Evolutionary conservation across 2,329 filamentous ascomycete species (phyloP), one percentile per base, ranked within the genome.

Genomic region (Penicillium verrucosum): DNA sequence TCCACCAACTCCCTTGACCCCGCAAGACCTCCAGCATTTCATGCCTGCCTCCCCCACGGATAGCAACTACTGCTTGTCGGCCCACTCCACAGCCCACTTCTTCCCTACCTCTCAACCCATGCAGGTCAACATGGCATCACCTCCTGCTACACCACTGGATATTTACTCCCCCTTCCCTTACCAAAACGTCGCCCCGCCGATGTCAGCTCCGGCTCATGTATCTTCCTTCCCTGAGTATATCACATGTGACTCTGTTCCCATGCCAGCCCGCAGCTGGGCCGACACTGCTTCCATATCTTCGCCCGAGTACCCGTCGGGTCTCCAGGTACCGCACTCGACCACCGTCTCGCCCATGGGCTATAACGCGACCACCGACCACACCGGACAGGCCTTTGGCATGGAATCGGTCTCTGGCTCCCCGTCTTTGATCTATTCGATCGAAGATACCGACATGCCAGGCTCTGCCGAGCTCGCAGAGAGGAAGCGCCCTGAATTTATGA

Each of bases 201-300:
- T 77, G 67, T 78, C 77, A 27, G 75, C 75, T 14, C 72, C 77
- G 32, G 68, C 76, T 30, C 76, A 79, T 50, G 75, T 73, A 59
- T 71, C 74, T 16, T 70, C 66, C 9, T 78, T 78, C 53, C 71
- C 73, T 4, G 75, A 78, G 29, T 77, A 77, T 57, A 66, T 72
- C 11, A 59, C 67, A 14, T 72, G 74, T 57, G 75, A 74, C 9
- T 69, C 68, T 18, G 70, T 68, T 29, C 71, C 73, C 25, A 60
- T 77, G 63, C 74, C 72, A 5, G 70, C 70, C 36, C 70, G 74
- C 44, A 76, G 73, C 63, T 79, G 77, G 76, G 68, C 71, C 10
- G 75, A 77, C 52, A 67, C 68, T 16, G 63, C 65, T 12, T 68
- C 75, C 5, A 65, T 78, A 36, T 70, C 75, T n/a, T 76, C 76